Evolutionary conservation across 306 rosid genomes (phyloP).

Genomic region (Cicer yamashitae): DNA sequence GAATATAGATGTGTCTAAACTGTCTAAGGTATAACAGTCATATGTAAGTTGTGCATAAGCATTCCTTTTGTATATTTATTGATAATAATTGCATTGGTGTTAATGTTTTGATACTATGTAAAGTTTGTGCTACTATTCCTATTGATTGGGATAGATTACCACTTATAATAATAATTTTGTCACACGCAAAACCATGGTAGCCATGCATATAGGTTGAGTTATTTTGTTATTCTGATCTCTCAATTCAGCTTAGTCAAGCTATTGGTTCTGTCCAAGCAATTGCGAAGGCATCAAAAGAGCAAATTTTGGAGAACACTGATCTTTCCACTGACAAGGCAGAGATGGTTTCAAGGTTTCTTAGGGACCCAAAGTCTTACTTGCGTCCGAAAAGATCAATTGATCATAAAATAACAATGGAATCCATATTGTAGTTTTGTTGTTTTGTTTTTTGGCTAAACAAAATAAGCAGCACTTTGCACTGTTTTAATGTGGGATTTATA

Average conservation of each 20-base stretch:
- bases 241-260: constrained; percentile 80
- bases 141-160: not conserved
- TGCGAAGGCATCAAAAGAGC: constrained; percentile 76
- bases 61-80: constrained; percentile 24
- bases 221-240: constrained; percentile 45
- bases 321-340: constrained; percentile 87
- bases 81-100: constrained; percentile 15
- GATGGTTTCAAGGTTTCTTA: constrained; percentile 67
- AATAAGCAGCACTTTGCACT: constrained; percentile 4
- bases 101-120: constrained; percentile 30
- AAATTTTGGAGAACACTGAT: constrained; percentile 82
- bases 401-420: constrained; percentile 29
- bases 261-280: constrained; percentile 88
- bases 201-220: constrained; percentile 34
- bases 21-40: not conserved
- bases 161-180: not conserved
- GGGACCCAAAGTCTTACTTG: constrained; percentile 74
- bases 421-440: constrained; percentile 2
- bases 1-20: constrained; percentile 29
- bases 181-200: constrained; percentile 16
- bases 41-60: not conserved
- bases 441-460: not conserved
- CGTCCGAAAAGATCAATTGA: constrained; percentile 69
- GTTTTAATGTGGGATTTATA: constrained; percentile 6
- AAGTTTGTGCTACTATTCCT: constrained; percentile 19